These are phyloP conservation scores for Podospora conica DNA, from an alignment of 495 filamentous ascomycete genomes.

Conservation along the genomic window DNA sequence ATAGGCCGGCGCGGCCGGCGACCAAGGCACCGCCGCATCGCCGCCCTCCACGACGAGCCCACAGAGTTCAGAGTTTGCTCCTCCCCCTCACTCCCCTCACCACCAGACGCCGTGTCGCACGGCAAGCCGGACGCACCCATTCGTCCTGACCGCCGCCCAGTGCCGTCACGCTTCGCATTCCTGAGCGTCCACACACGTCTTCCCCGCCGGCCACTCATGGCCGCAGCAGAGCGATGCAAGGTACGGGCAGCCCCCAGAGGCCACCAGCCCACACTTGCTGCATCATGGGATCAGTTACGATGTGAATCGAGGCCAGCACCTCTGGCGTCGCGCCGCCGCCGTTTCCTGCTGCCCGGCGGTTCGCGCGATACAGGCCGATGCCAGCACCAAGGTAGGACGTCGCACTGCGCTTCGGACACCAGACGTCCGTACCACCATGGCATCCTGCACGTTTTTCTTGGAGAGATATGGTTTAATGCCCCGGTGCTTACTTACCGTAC, in stretches of 20 bases:
- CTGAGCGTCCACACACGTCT: conserved; percentile 14
- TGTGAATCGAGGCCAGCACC: conserved; percentile 18
- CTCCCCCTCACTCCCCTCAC: conserved; percentile 8
- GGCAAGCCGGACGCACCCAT: conserved; percentile 27
- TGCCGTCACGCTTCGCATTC: too few species aligned
- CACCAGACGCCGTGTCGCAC: conserved; percentile 22
- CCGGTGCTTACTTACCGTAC: too few species aligned
- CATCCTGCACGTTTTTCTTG: background rate
- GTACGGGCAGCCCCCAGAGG: conserved; percentile 26
- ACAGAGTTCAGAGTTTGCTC: too few species aligned
- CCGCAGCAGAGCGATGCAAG: conserved; percentile 24
- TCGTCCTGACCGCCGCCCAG: conserved; percentile 24
- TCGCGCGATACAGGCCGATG: background rate
- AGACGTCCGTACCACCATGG: background rate
- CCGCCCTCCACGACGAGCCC: conserved; percentile 15
- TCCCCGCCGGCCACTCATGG: conserved; percentile 19
- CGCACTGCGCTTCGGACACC: background rate
- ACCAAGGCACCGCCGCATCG: conserved; percentile 16
- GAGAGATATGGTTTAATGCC: background rate
- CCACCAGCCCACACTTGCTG: conserved; percentile 15
- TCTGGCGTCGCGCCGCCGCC: conserved; percentile 9
- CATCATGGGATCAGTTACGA: conserved; percentile 13
- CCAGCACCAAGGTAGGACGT: background rate
- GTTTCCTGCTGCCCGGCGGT: background rate
- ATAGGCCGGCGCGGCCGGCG: conserved; percentile 25